Evolutionary conservation across 2,329 filamentous ascomycete species (phyloP), one percentile per base, ranked within the genome.

Genomic region (Tolypocladium pustulatum): DNA sequence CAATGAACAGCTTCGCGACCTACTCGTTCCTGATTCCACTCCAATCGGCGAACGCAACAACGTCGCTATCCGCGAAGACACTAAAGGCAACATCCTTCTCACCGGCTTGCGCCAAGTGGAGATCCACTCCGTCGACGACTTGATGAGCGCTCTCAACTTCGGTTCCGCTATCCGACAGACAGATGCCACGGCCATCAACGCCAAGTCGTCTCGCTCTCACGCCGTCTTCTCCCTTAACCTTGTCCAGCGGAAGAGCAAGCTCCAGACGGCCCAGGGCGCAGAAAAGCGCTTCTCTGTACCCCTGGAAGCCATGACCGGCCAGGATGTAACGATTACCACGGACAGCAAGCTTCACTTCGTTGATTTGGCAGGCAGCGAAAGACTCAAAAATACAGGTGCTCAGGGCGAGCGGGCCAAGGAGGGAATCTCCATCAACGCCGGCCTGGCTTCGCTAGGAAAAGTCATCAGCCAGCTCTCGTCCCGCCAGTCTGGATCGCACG

Each of bases 291-390:
- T 89, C 65, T 97, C 94, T 0, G 86, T 95, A 63, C 91, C 93
- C 0, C 70, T 93, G 7, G 94, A 97, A 69, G 83, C 87, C 43
- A 83, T 94, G 78, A 83, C 86, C 2, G 82, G 83, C 30, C 67
- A 72, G 37, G 83, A 86, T 22, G 83, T 87, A 38, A 81, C 81
- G 55, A 81, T 97, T 49, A 97, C 91, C 0, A 89, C 94, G 12
- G 94, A 99, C 73, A 99, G 94, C 84, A 99, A 99, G 75, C 81
- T 99, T 56, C 94, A 99, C 71, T 99, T 99, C 70, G 94, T 99
- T 60, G 94, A 99, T 83, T 77, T 99, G 72, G 94, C 94, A 56
- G 94, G 94, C 64, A 97, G 94, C 71, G 94, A 99, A 76, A 85
- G 94, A 65, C 78, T 99, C 68, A 99, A 99, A 77, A 97, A 99